Conservation (phyloP, 169 alveolate species). For the Besnoitia besnoiti region DNA sequence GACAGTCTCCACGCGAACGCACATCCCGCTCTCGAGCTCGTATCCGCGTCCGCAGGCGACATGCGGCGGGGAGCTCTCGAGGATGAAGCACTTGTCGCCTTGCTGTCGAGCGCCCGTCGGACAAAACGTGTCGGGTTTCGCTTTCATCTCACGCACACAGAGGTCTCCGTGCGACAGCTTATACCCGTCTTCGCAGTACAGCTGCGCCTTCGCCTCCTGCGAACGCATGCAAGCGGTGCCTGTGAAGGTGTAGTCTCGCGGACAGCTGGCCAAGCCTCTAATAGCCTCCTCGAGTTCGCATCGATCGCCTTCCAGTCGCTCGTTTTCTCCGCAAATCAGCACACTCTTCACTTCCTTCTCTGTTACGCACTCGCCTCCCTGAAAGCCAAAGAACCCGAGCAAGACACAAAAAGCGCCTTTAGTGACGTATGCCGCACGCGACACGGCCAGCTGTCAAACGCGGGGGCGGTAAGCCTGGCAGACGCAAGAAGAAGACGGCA, state of each 20-base stretch:
- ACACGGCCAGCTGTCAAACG: no score
- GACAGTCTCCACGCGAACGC: not conserved
- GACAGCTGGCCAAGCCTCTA: slow-evolving; percentile 44
- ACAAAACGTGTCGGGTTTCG: slow-evolving; percentile 32
- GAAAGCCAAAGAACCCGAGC: not conserved
- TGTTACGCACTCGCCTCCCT: slow-evolving; percentile 57
- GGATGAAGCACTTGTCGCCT: slow-evolving; percentile 43
- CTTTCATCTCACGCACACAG: slow-evolving; percentile 43
- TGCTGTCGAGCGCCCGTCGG: slow-evolving; percentile 31
- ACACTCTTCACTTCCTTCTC: slow-evolving; percentile 48
- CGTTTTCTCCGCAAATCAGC: slow-evolving; percentile 17
- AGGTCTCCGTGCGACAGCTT: slow-evolving; percentile 3
- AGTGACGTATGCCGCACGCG: no score
- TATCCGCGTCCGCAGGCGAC: slow-evolving; percentile 18
- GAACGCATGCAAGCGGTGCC: slow-evolving; percentile 47
- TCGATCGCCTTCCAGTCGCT: slow-evolving; percentile 43
- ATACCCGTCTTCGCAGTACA: slow-evolving; percentile 26
- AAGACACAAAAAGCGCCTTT: no score
- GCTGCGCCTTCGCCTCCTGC: slow-evolving; percentile 19
- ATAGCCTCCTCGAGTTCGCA: slow-evolving; percentile 54
- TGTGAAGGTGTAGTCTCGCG: slow-evolving; percentile 35
- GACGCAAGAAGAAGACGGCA: no score
- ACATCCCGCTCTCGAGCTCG: slow-evolving; percentile 3
- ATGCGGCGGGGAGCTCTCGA: not conserved
- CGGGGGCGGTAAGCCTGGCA: no score